A percentile compares a stretch with the other conserved stretches of the same genome.
These are phyloP conservation scores for Arabis alpina DNA, from an alignment of 345 rosid species.

Conservation along the genomic window DNA sequence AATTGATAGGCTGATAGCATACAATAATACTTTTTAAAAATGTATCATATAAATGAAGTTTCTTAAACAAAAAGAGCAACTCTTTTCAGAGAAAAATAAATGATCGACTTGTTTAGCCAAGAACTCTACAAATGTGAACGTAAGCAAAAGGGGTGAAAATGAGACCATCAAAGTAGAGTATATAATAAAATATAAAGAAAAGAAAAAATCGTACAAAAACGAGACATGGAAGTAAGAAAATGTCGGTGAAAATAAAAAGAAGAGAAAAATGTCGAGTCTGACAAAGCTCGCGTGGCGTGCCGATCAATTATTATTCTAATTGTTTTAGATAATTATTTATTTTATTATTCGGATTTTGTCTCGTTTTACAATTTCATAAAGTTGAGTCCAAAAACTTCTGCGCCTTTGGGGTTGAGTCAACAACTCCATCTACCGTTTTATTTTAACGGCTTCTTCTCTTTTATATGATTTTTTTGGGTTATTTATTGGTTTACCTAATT, in stretches of 20 bases:
- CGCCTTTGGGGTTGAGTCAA: slow-evolving; percentile 24
- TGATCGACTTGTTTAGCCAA: neutral
- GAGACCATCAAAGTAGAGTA: slow-evolving; percentile 22
- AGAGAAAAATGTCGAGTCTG: slow-evolving; percentile 41
- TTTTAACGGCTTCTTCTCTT: too few species aligned
- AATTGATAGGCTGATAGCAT: too few species aligned
- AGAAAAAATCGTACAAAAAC: neutral
- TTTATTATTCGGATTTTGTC: slow-evolving; percentile 26
- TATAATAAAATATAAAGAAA: neutral
- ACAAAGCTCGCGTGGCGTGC: slow-evolving; percentile 43
- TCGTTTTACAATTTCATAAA: slow-evolving; percentile 26
- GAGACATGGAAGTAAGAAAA: slow-evolving; percentile 34
- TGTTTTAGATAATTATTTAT: neutral
- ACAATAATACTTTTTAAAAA: too few species aligned
- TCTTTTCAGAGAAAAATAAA: too few species aligned
- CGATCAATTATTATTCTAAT: slow-evolving; percentile 31
- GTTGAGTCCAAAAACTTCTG: slow-evolving; percentile 33
- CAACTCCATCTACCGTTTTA: slow-evolving; percentile 35
- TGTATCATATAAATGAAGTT: too few species aligned
- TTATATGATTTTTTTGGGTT: neutral
- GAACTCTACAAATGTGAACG: slow-evolving; percentile 5
- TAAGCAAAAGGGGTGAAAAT: neutral
- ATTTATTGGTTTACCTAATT: slow-evolving; percentile 37
- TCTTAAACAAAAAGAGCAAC: too few species aligned
- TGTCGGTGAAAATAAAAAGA: slow-evolving; percentile 46